Evolutionary conservation across 768 basidiomycete species (phyloP).

Genomic region (Butyriboletus loyo): DNA sequence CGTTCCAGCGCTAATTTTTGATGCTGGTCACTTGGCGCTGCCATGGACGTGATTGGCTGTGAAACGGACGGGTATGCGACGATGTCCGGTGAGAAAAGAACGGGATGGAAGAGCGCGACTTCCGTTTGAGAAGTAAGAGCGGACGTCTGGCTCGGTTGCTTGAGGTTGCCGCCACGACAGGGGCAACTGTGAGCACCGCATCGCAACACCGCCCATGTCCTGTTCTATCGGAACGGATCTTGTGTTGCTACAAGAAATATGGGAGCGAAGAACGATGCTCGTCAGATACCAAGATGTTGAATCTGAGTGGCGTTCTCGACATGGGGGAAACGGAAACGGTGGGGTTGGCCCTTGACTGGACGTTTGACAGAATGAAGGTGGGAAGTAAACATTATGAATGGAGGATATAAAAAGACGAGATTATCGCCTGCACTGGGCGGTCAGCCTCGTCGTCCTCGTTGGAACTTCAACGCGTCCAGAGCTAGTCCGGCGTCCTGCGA

Average conservation of each 20-base stretch:
- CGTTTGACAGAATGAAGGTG: not conserved
- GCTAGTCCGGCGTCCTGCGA: not conserved
- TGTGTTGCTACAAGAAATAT: not conserved
- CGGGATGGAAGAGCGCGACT: not conserved
- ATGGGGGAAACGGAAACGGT: not conserved
- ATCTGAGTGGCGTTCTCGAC: not conserved
- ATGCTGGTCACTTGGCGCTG: not conserved
- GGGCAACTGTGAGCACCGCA: not conserved
- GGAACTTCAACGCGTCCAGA: too few species aligned
- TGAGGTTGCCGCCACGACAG: not conserved
- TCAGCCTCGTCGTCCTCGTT: not conserved
- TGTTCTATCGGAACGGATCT: constrained; percentile 12
- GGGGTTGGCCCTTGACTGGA: not conserved
- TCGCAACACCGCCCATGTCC: not conserved
- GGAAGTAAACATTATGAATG: not conserved
- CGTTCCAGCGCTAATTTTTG: too few species aligned
- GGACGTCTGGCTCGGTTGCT: not conserved
- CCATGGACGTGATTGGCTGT: not conserved
- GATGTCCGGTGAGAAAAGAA: not conserved
- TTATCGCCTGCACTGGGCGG: not conserved
- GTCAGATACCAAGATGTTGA: not conserved
- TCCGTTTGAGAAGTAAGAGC: not conserved
- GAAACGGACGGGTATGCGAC: not conserved
- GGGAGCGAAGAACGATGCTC: too few species aligned
- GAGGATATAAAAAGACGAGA: not conserved